A percentile compares a stretch with the other conserved stretches of the same genome.
These are phyloP conservation scores for Urochloa ruziziensis DNA, from an alignment of 176 grass and related monocot genomes.

Conservation along the genomic window DNA sequence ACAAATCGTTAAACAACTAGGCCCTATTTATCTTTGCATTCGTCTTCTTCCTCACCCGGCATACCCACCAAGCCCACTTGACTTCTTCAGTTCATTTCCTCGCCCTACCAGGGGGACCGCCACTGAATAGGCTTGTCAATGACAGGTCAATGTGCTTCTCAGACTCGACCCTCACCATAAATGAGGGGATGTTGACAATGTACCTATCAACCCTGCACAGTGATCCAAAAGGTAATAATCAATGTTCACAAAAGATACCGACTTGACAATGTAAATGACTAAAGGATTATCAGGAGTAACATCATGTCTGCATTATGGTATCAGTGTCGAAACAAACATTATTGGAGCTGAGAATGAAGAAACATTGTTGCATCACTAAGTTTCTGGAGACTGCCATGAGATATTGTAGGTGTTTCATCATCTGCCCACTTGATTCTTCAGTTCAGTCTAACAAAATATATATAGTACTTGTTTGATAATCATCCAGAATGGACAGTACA, in stretches of 20 bases:
- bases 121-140: conserved; percentile 31
- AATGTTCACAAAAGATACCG: not conserved
- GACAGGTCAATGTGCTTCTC: conserved; percentile 43
- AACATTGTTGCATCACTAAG: not conserved
- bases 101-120: conserved; percentile 28
- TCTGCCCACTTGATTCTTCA: not conserved
- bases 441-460: not conserved
- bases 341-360: not conserved
- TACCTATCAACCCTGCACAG: conserved; percentile 34
- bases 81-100: conserved; percentile 43
- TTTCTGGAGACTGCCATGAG: not conserved
- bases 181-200: conserved; percentile 41
- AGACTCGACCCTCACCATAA: conserved; percentile 44
- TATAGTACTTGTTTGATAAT: not conserved
- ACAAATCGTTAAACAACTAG: not conserved
- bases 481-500: not conserved
- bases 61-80: conserved; percentile 24
- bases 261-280: conserved; percentile 1
- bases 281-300: not conserved
- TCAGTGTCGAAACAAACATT: not conserved
- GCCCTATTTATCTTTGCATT: not conserved
- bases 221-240: not conserved
- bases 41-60: conserved; percentile 35
- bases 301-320: not conserved
- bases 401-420: too few species aligned